Base-by-base conservation (phyloP, 345 rosid species). In the Streptanthus diversifolius region DNA sequence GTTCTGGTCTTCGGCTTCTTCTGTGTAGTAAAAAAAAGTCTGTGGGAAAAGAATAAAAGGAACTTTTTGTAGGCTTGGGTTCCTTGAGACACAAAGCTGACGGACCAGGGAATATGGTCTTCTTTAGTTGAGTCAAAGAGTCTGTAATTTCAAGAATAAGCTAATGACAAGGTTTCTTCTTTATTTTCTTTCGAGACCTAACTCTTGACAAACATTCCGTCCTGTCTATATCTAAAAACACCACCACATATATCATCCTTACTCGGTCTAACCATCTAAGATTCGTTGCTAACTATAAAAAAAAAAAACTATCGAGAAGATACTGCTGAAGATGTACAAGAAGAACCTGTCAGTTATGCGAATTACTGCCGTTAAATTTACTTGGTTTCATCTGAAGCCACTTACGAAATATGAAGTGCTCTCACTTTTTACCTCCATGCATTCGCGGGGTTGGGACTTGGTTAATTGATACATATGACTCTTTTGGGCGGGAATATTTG, bases 61-160 rank as follows among this genome's bases (percentile, higher is more conserved):
- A 68, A 5, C 15, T 41, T 5, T 25, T 68, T 68, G 35, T 13
- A 41, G 63, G 37, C 5, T 24, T 49, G 52, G 61, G 73, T 68
- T 68, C 54, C 63, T 29, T 54, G 19, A 66, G 40, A 19, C 54
- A 43, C 63, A 43, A 52, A 19, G 64, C 35, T 69, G 55, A 55
- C n/a, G 14, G 9, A 41, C 4, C 40, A 54, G 63, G 25, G 72
- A 27, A 7, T 27, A 11, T 68, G 54, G 45, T 68, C 25, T 8
- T 7, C 55, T 10, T 32, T 69, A 57, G 45, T 3, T n/a, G 36
- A 41, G 73, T 68, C 10, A 41, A 14, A 55, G 73, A 68, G 73
- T 44, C 21, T 69, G 65, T 57, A 57, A 57, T 68, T 5, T 68
- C 29, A 41, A 40, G 29, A 12, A 6, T 54, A 53, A 53, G 52